Evolutionary conservation across 2,329 filamentous ascomycete species (phyloP).

Genomic region (Colletotrichum sublineola): DNA sequence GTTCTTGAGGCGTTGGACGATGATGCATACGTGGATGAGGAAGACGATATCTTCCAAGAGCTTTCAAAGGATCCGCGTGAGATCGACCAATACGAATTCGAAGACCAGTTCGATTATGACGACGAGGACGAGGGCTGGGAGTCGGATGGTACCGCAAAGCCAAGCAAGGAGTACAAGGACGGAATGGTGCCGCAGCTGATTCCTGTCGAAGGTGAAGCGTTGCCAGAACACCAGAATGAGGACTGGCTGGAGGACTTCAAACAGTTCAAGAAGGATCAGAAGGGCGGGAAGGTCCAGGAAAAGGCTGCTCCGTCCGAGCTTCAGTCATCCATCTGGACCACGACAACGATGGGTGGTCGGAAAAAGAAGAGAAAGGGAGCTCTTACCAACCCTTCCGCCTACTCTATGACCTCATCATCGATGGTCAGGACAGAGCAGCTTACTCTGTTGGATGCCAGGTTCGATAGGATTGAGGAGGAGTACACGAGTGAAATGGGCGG

Average conservation of each 20-base stretch:
- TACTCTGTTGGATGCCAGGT: slow-evolving; percentile 86
- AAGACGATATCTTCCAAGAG: slow-evolving; percentile 87
- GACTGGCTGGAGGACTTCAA: slow-evolving; percentile 95
- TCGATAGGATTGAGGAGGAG: slow-evolving; percentile 89
- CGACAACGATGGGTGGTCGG: slow-evolving; percentile 83
- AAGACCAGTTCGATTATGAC: slow-evolving; percentile 68
- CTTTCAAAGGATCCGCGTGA: slow-evolving; percentile 79
- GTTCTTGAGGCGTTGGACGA: slow-evolving; percentile 95
- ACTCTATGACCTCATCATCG: slow-evolving; percentile 93
- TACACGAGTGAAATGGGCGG: slow-evolving; percentile 67
- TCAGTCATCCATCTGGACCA: slow-evolving; percentile 79
- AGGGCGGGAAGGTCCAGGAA: slow-evolving; percentile 57
- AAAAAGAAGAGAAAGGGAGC: slow-evolving; percentile 97
- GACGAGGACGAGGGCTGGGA: slow-evolving; percentile 90
- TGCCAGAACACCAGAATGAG: slow-evolving; percentile 75
- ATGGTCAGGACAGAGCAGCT: slow-evolving; percentile 90
- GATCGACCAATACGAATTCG: slow-evolving; percentile 84
- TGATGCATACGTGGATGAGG: slow-evolving; percentile 89
- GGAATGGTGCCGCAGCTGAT: slow-evolving; percentile 64
- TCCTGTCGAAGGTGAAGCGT: slow-evolving; percentile 57
- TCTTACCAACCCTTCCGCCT: slow-evolving; percentile 86
- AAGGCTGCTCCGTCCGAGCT: slow-evolving; percentile 70
- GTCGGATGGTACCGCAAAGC: slow-evolving; percentile 90
- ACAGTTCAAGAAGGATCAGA: slow-evolving; percentile 90
- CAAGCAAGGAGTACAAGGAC: slow-evolving; percentile 68